Evolutionary conservation across 164 flowering plant genomes (phyloP).

Genomic region (Houttuynia cordata): DNA sequence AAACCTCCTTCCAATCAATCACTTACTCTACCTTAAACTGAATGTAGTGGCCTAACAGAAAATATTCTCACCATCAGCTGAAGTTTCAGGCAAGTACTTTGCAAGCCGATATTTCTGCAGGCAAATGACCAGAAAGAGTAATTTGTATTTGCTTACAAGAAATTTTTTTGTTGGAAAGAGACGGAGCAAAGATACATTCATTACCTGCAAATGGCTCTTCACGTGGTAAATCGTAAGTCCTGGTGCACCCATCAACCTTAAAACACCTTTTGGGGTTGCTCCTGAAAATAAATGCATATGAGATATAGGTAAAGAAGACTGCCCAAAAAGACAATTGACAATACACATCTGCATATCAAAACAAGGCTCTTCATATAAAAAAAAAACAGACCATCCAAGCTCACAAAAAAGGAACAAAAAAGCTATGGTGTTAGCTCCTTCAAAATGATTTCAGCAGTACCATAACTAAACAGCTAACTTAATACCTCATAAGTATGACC

Average conservation of each 20-base stretch:
- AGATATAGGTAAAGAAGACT: neutral
- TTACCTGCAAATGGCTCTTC: slow-evolving; percentile 67
- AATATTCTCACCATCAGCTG: slow-evolving; percentile 36
- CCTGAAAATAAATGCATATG: slow-evolving; percentile 15
- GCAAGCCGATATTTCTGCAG: slow-evolving; percentile 59
- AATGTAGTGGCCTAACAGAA: neutral
- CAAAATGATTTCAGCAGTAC: too few species aligned
- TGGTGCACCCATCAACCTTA: slow-evolving; percentile 63
- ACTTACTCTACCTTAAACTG: neutral
- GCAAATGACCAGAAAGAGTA: neutral
- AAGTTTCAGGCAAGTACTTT: slow-evolving; percentile 54
- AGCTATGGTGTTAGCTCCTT: neutral
- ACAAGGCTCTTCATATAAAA: neutral
- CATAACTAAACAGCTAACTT: too few species aligned
- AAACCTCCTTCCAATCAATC: neutral
- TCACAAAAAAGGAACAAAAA: neutral
- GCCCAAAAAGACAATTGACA: neutral
- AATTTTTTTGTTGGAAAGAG: too few species aligned
- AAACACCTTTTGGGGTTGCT: slow-evolving; percentile 71
- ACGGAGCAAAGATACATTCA: neutral
- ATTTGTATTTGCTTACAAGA: neutral
- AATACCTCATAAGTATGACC: too few species aligned
- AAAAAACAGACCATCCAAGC: neutral
- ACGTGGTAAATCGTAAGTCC: slow-evolving; percentile 71
- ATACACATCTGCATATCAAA: neutral